These are phyloP conservation scores for Phellinidium pouzarii DNA, from an alignment of 1,284 basidiomycete genomes.

Conservation along the genomic window DNA sequence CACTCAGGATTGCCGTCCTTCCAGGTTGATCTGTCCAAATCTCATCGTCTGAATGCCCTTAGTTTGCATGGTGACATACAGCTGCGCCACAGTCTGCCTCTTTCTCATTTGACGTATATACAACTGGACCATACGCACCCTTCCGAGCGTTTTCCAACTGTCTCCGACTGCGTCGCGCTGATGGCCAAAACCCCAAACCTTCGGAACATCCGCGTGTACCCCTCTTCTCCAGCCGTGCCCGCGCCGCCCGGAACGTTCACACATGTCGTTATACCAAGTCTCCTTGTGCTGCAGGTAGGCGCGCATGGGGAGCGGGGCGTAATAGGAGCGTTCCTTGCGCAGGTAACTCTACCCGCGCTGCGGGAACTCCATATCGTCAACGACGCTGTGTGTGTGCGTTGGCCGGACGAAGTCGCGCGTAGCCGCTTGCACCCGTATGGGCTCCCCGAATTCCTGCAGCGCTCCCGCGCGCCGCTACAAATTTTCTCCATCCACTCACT, in stretches of 20 bases:
- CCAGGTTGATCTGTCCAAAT: background rate
- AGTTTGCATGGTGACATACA: background rate
- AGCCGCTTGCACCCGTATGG: background rate
- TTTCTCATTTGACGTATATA: background rate
- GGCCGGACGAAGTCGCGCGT: background rate
- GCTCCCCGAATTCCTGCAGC: background rate
- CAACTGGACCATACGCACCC: background rate
- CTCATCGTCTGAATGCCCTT: background rate
- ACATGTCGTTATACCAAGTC: background rate
- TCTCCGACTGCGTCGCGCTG: background rate
- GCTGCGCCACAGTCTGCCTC: background rate
- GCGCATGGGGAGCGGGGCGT: background rate
- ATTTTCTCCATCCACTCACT: background rate
- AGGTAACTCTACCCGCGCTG: background rate
- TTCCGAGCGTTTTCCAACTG: background rate
- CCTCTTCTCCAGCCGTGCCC: background rate
- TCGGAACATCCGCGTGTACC: background rate
- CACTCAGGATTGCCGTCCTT: background rate
- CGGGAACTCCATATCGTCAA: background rate
- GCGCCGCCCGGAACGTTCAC: background rate
- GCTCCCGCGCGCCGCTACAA: background rate
- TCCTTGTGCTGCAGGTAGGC: conserved; percentile 9
- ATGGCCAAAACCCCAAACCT: background rate
- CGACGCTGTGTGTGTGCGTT: background rate
- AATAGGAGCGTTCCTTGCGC: background rate